These are phyloP conservation scores for Cerioporus squamosus DNA, from an alignment of 1,284 basidiomycete species.

Conservation along the genomic window DNA sequence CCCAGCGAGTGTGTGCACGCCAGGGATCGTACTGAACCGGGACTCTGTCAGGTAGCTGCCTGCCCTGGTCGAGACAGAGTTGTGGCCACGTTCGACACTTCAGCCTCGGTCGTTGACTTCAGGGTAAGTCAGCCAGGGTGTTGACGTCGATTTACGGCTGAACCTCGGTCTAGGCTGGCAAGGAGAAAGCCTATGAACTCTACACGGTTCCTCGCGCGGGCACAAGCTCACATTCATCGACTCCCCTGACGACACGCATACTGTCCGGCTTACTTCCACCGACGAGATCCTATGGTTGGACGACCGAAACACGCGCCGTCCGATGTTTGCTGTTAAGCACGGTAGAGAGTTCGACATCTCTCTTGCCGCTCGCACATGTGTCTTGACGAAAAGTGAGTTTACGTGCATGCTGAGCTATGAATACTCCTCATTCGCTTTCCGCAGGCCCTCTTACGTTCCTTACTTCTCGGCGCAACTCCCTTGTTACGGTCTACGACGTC, in stretches of 20 bases:
- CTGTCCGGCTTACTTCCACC: slow-evolving; percentile 61
- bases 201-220: slow-evolving; percentile 38
- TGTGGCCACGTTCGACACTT: slow-evolving; percentile 37
- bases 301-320: slow-evolving; percentile 53
- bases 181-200: slow-evolving; percentile 30
- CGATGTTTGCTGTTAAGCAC: slow-evolving; percentile 66
- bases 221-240: slow-evolving; percentile 57
- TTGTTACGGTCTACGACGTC: slow-evolving; percentile 69
- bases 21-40: not conserved
- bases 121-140: slow-evolving; percentile 41
- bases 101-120: slow-evolving; percentile 47
- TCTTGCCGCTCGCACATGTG: slow-evolving; percentile 47
- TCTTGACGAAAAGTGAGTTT: slow-evolving; percentile 41
- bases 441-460: slow-evolving; percentile 53
- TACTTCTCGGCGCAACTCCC: slow-evolving; percentile 56
- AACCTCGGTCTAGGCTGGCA: slow-evolving; percentile 29
- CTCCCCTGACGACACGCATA: slow-evolving; percentile 42
- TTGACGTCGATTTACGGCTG: not conserved
- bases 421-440: not conserved
- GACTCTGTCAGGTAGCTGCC: slow-evolving; percentile 10
- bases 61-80: slow-evolving; percentile 19
- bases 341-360: slow-evolving; percentile 62
- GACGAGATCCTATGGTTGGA: slow-evolving; percentile 71
- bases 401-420: not conserved
- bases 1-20: slow-evolving; percentile 21